A percentile compares a stretch with the other conserved stretches of the same genome.
Evolutionary conservation across 306 rosid genomes (phyloP).

Genomic region (Quercus engelmannii): DNA sequence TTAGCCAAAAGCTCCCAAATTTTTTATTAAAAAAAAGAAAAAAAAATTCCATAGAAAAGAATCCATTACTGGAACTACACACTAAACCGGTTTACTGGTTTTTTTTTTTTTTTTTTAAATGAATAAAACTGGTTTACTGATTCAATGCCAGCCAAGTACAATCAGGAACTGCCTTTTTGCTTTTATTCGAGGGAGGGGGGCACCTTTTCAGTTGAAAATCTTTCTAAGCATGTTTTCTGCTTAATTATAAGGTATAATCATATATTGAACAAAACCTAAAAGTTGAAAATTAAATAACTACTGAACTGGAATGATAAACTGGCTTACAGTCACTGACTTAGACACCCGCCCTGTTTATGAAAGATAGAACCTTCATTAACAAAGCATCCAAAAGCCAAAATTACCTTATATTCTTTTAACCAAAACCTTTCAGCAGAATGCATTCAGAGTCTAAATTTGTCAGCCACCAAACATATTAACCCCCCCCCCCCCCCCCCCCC

Average conservation of each 20-base stretch:
- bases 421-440: not conserved
- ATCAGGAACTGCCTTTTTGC: not conserved
- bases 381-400: not conserved
- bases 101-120: too few species aligned
- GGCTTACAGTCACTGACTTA: not conserved
- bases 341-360: not conserved
- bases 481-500: not conserved
- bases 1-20: not conserved
- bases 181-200: not conserved
- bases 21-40: too few species aligned
- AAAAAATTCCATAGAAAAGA: not conserved
- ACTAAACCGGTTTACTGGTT: too few species aligned
- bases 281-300: not conserved
- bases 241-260: not conserved
- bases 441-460: not conserved
- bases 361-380: not conserved
- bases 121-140: too few species aligned
- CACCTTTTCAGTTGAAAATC: not conserved
- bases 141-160: too few species aligned
- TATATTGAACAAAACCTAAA: not conserved
- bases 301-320: not conserved
- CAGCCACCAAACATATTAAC: not conserved
- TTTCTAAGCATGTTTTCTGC: not conserved
- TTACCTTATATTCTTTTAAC: not conserved
- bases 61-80: too few species aligned